Percentiles rank a stretch among this genome's conserved stretches.
phyloP scores from a whole-genome alignment of 2,329 filamentous ascomycete genomes.

The Xylariaceae sp. region DNA sequence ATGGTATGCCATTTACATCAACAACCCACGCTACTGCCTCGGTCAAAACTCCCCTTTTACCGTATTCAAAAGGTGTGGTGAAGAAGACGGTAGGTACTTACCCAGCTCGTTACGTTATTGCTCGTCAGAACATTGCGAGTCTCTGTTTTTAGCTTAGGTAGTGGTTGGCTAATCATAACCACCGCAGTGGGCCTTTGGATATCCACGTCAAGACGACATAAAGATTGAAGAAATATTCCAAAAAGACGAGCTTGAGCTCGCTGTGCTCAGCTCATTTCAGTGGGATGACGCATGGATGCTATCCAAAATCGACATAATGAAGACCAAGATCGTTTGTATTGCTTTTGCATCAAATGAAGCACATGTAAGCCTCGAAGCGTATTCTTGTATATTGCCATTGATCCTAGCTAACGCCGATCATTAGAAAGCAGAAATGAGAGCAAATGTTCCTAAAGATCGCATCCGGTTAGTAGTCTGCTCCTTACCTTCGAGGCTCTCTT shows the following conservation, averaged over 20 bases:
- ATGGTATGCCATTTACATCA: not conserved
- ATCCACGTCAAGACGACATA: slow-evolving; percentile 73
- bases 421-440: slow-evolving; percentile 56
- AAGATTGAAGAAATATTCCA: slow-evolving; percentile 80
- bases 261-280: slow-evolving; percentile 84
- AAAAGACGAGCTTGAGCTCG: slow-evolving; percentile 71
- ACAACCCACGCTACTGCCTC: not conserved
- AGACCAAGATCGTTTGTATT: slow-evolving; percentile 67
- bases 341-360: slow-evolving; percentile 59
- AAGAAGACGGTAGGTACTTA: slow-evolving; percentile 67
- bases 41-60: slow-evolving; percentile 35
- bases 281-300: slow-evolving; percentile 85
- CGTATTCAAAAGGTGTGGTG: slow-evolving; percentile 66
- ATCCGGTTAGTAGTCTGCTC: slow-evolving; percentile 48
- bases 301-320: slow-evolving; percentile 67
- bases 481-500: not conserved
- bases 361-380: slow-evolving; percentile 50
- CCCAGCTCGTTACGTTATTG: not conserved
- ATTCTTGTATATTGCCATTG: not conserved
- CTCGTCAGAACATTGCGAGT: not conserved
- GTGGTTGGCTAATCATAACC: not conserved
- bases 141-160: not conserved
- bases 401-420: not conserved
- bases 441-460: slow-evolving; percentile 54
- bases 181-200: slow-evolving; percentile 64